phyloP scores from a whole-genome alignment of 78 protist genomes.

The Creolimax fragrantissima region DNA sequence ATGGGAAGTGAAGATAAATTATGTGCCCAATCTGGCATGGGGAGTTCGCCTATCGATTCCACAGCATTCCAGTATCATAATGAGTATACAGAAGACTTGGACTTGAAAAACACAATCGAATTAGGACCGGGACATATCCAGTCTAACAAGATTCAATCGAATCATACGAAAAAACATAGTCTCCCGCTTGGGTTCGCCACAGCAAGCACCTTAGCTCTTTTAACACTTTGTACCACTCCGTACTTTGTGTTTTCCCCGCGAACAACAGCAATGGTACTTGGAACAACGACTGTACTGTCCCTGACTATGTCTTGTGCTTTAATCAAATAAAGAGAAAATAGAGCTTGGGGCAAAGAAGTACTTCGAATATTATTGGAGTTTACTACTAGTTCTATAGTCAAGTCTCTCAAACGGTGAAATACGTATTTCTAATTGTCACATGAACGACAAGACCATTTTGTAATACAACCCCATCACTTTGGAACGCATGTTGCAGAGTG shows the following conservation, averaged over 20 bases:
- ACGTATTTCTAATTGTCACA: too few relatives aligned
- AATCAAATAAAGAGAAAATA: too few relatives aligned
- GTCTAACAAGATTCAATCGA: not conserved
- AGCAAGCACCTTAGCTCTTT: not conserved
- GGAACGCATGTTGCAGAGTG: too few relatives aligned
- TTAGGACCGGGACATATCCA: not conserved
- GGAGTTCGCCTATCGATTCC: not conserved
- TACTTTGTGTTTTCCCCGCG: not conserved
- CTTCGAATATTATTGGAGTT: too few relatives aligned
- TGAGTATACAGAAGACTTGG: not conserved
- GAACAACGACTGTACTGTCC: not conserved
- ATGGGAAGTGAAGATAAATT: not conserved
- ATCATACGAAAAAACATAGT: not conserved
- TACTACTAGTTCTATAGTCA: too few relatives aligned
- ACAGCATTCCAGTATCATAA: not conserved
- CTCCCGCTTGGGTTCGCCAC: not conserved
- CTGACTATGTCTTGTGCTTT: not conserved
- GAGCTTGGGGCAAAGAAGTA: too few relatives aligned
- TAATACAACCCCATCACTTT: too few relatives aligned
- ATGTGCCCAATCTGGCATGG: not conserved
- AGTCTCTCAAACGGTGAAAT: too few relatives aligned
- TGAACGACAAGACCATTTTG: too few relatives aligned
- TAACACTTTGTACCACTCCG: not conserved
- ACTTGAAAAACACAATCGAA: not conserved
- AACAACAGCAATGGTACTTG: not conserved